Base-by-base conservation (phyloP, 1,284 basidiomycete species). In the Fomes fomentarius region DNA sequence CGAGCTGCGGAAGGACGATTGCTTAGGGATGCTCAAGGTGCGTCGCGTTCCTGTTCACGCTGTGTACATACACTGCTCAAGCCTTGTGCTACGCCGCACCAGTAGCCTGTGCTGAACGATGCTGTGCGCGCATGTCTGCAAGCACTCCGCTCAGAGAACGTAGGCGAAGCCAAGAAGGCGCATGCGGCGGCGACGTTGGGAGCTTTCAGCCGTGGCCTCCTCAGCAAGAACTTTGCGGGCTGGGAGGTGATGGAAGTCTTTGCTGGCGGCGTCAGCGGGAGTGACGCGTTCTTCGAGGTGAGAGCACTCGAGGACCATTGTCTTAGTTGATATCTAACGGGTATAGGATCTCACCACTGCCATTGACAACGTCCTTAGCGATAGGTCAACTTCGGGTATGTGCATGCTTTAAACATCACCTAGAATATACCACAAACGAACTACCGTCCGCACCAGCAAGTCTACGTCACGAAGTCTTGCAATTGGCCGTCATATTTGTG, bases 211-310 rank as follows among this genome's bases (percentile, higher is more conserved):
- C 75, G 77, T 17, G 72, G 71, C 48, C 63, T 84, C 15, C 70
- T 87, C 38, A 71, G 71, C 41, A 85, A 87, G 67, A 77, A 80
- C 47, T 63, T 82, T 0, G 76, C 80, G 3, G 86, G 86, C 21
- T 87, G 82, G 83, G 85, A 88, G 63, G 76, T 83, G 9, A 87
- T 88, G 85, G 81, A 87, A 34, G 66, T 85, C 24, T 77, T 87
- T 47, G 83, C 83, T 2, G 82, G 83, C 7, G 80, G 79, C 24
- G 81, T 85, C 5, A 71, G 69, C 10, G 71, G 78, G 47, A 85
- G 83, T 50, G 85, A 87, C 63, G 58, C 58, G 12, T 71, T 82
- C 6, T 87, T 88, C 67, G 79, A 77, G 71, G 83, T 83, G 54
- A 52, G 74, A 48, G 22, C n/a, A n/a, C 22, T 28, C 42, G 15